Evolutionary conservation across 352 stramenopile genomes (phyloP).

Genomic region (Pythium grandisporangium): DNA sequence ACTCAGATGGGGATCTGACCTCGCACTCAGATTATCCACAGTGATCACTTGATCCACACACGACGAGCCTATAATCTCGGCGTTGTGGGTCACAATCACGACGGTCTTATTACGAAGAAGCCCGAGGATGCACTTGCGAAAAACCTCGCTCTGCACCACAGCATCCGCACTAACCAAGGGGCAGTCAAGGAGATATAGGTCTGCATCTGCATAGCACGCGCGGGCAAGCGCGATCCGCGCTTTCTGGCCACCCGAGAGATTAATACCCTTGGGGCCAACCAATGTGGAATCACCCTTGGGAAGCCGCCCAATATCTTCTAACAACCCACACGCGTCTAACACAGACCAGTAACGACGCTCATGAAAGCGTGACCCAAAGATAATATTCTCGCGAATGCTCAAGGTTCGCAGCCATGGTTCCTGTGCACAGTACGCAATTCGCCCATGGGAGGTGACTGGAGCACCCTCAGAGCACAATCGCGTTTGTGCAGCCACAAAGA

Average conservation of each 20-base stretch:
- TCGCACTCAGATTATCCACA: not conserved
- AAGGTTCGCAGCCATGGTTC: not conserved
- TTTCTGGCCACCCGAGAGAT: slow-evolving; percentile 14
- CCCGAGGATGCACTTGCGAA: slow-evolving; percentile 5
- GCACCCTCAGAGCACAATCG: no score
- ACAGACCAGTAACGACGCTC: slow-evolving; percentile 27
- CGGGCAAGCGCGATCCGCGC: slow-evolving; percentile 12
- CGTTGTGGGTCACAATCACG: slow-evolving; percentile 10
- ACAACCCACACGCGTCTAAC: slow-evolving; percentile 8
- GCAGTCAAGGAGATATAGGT: slow-evolving; percentile 7
- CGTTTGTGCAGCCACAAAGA: not conserved
- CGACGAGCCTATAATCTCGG: not conserved
- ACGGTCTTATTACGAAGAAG: slow-evolving; percentile 8
- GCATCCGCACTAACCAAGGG: slow-evolving; percentile 7
- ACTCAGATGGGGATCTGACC: no score
- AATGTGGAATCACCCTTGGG: slow-evolving; percentile 18
- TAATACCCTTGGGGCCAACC: slow-evolving; percentile 5
- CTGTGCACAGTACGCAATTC: not conserved
- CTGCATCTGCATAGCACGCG: slow-evolving; percentile 10
- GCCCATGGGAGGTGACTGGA: not conserved
- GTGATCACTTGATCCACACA: not conserved
- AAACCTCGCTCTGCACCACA: slow-evolving; percentile 9
- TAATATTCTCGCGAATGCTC: slow-evolving; percentile 73
- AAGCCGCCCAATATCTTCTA: slow-evolving; percentile 6
- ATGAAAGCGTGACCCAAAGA: slow-evolving; percentile 65